Conservation (phyloP, 192 early-diverging fungal genomes). For the Backusella liffmaniae region DNA sequence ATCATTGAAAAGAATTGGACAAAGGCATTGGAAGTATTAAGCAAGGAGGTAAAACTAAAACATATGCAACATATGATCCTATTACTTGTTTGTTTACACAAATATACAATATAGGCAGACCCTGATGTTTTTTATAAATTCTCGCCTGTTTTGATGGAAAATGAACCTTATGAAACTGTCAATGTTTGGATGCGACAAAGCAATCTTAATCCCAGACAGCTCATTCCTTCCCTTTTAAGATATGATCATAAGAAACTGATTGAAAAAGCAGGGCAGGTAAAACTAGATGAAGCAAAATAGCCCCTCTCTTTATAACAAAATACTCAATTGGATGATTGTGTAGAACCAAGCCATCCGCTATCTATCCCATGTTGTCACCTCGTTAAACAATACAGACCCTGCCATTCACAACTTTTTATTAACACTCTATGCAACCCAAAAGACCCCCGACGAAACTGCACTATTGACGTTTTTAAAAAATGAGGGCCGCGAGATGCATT, state of each 20-base stretch:
- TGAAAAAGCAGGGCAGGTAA: constrained; percentile 35
- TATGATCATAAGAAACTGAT: constrained; percentile 59
- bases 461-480: constrained; percentile 76
- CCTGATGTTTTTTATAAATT: constrained; percentile 88
- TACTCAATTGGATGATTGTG: no score
- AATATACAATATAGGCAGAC: constrained; percentile 46
- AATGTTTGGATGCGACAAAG: constrained; percentile 85
- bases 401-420: constrained; percentile 95
- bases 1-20: constrained; percentile 73
- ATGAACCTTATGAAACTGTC: constrained; percentile 82
- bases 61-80: not conserved
- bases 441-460: constrained; percentile 63
- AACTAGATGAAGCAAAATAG: no score
- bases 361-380: constrained; percentile 77
- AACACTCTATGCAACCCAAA: constrained; percentile 68
- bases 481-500: constrained; percentile 77
- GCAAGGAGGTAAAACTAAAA: constrained; percentile 60
- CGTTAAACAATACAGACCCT: constrained; percentile 77
- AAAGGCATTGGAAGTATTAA: constrained; percentile 75
- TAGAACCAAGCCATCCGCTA: constrained; percentile 90
- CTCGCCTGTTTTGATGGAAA: constrained; percentile 82
- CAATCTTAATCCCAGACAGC: constrained; percentile 74
- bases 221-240: constrained; percentile 87
- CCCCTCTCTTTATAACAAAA: no score
- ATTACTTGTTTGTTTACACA: not conserved